phyloP scores from a whole-genome alignment of 805 yeast genomes.

The Kazachstania psychrophila region DNA sequence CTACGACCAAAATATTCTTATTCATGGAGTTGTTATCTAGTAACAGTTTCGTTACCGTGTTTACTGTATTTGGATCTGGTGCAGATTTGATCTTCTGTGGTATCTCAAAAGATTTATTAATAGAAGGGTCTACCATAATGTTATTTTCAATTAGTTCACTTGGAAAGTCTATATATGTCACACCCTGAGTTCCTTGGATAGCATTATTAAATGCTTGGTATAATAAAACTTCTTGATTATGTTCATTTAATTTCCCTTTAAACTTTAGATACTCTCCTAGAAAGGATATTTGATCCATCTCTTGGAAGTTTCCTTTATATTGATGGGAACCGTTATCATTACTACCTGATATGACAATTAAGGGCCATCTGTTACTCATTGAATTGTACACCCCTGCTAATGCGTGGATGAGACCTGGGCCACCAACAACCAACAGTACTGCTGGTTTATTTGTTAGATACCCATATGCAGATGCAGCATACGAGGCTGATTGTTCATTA shows the following conservation, averaged over 20 bases:
- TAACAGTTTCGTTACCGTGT: constrained; percentile 29
- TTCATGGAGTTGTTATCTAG: constrained; percentile 23
- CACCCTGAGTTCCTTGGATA: constrained; percentile 45
- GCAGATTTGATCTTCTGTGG: constrained; percentile 8
- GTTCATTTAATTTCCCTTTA: constrained; percentile 30
- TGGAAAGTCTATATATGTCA: constrained; percentile 56
- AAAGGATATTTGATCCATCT: constrained; percentile 52
- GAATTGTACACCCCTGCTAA: constrained; percentile 60
- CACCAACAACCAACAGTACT: constrained; percentile 62
- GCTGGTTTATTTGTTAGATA: constrained; percentile 58
- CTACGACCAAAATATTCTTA: constrained; percentile 43
- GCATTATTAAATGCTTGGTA: constrained; percentile 19
- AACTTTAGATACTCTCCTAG: constrained; percentile 43
- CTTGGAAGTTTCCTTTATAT: constrained; percentile 61
- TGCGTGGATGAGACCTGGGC: constrained; percentile 65
- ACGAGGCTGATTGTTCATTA: constrained; percentile 67
- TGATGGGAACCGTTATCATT: constrained; percentile 37
- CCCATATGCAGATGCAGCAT: constrained; percentile 67
- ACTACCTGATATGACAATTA: constrained; percentile 56
- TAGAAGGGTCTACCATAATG: constrained; percentile 3
- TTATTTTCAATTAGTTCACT: constrained; percentile 42
- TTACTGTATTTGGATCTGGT: constrained; percentile 12
- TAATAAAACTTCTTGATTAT: constrained; percentile 12
- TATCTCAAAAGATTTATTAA: not conserved
- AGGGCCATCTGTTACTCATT: constrained; percentile 53